Conservation (phyloP, 257 asterid genomes). For the Leonotis leonurus region DNA sequence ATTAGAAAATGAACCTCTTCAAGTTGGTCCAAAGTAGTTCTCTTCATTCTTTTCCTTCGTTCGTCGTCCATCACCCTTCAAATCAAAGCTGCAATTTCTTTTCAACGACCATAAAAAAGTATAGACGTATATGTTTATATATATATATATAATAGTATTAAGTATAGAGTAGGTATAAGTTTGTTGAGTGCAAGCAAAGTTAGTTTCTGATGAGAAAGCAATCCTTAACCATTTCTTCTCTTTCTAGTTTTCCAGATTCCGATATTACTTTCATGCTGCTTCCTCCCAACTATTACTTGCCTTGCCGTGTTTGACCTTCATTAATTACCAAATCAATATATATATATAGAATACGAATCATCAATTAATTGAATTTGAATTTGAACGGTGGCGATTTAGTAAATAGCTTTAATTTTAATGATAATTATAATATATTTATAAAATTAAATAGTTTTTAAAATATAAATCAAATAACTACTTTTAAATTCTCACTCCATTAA, state of each 20-base stretch:
- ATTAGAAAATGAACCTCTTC: constrained; percentile 31
- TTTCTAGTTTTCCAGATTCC: constrained; percentile 34
- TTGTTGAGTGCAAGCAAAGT: constrained; percentile 25
- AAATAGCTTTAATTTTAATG: too few species aligned
- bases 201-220: constrained; percentile 37
- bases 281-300: neutral
- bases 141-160: neutral
- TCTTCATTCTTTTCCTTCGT: constrained; percentile 37
- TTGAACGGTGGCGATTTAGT: too few species aligned
- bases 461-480: too few species aligned
- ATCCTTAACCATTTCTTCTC: constrained; percentile 36
- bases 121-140: neutral
- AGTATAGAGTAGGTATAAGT: neutral
- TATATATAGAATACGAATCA: too few species aligned
- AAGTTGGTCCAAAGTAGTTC: constrained; percentile 34
- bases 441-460: too few species aligned
- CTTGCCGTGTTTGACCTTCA: neutral
- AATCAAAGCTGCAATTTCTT: neutral
- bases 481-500: too few species aligned
- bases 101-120: neutral
- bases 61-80: constrained; percentile 34
- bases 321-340: too few species aligned
- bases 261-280: neutral
- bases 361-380: too few species aligned
- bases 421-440: too few species aligned